A percentile compares a stretch with the other conserved stretches of the same genome.
Evolutionary conservation across 2,329 filamentous ascomycete species (phyloP).

Genomic region (Fusarium succisae): DNA sequence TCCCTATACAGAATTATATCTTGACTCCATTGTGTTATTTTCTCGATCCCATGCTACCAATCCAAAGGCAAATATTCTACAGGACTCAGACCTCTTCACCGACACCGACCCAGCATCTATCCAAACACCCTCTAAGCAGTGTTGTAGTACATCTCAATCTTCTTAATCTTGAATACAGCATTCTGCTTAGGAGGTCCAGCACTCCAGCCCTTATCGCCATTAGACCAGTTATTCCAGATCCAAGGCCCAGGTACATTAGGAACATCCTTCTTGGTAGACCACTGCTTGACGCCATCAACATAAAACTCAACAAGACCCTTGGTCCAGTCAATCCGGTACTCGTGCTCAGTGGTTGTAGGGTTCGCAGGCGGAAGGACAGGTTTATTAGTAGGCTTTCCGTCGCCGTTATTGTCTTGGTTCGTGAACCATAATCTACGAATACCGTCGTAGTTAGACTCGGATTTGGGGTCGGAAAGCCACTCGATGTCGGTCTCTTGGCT

Average conservation of each 20-base stretch:
- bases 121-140: slow-evolving; percentile 16
- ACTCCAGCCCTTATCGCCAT: slow-evolving; percentile 44
- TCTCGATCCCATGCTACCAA: background rate
- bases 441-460: slow-evolving; percentile 39
- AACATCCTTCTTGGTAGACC: slow-evolving; percentile 41
- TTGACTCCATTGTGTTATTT: background rate
- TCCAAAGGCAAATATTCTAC: background rate
- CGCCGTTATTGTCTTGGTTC: slow-evolving; percentile 42
- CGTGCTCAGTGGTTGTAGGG: slow-evolving; percentile 43
- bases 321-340: slow-evolving; percentile 47
- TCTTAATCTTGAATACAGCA: slow-evolving; percentile 44
- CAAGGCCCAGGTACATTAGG: slow-evolving; percentile 40
- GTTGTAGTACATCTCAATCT: slow-evolving; percentile 47
- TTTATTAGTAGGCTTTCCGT: slow-evolving; percentile 28
- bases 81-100: accelerated
- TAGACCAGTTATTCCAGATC: slow-evolving; percentile 48
- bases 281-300: slow-evolving; percentile 41
- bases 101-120: accelerated
- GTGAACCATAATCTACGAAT: slow-evolving; percentile 44
- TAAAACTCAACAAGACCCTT: slow-evolving; percentile 38
- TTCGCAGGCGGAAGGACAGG: slow-evolving; percentile 29
- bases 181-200: slow-evolving; percentile 41
- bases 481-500: slow-evolving; percentile 47
- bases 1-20: accelerated
- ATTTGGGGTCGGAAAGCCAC: slow-evolving; percentile 45